Evolutionary conservation across 352 stramenopile genomes (phyloP), one percentile per base, ranked within the genome.

Genomic region (Nothophytophthora sp.): DNA sequence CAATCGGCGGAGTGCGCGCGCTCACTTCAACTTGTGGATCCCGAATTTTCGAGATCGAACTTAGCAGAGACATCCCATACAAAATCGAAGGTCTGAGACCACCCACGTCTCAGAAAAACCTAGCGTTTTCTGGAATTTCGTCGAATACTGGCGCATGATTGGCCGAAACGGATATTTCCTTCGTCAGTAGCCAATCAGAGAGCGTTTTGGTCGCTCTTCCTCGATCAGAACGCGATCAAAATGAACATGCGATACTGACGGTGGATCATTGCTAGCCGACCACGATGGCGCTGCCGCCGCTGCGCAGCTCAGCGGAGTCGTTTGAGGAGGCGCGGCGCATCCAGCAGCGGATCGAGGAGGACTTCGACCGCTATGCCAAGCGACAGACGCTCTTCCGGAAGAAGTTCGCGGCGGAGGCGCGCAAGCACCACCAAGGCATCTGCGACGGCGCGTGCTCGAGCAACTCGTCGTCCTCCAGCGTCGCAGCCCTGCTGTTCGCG

Each of bases 381-480:
- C 65, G 73, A 18, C 76, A 85, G 44, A 55, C 67, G 55, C 59
- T 64, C 16, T 87, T 87, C 59, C 74, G 77, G 40, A 67, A 70
- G 60, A 66, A 81, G 40, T 84, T 85, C 55, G 67, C 62, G 12
- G 59, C 60, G 28, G 70, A 85, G 39, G 68, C 73, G 36, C 66
- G 73, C 16, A 76, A 67, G 51, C 66, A 83, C 63, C 67, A 69
- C 41, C 66, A 77, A 34, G 56, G 55, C 19, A 85, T 85, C 25
- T 87, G 67, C 30, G 60, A 78, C 22, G 40, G 60, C 3, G 67
- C 63, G 4, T 69, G 67, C 36, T 50, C 37, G 4, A 63, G 59
- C 35, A 69, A 52, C 46, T 28, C 67, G 1, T 47, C 48, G 20
- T 55, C 59, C 6, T 52, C 60, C 0, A 61, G 48, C 16, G 65